Evolutionary conservation across 768 basidiomycete genomes (phyloP).

Genomic region (Coprinopsis sp.): DNA sequence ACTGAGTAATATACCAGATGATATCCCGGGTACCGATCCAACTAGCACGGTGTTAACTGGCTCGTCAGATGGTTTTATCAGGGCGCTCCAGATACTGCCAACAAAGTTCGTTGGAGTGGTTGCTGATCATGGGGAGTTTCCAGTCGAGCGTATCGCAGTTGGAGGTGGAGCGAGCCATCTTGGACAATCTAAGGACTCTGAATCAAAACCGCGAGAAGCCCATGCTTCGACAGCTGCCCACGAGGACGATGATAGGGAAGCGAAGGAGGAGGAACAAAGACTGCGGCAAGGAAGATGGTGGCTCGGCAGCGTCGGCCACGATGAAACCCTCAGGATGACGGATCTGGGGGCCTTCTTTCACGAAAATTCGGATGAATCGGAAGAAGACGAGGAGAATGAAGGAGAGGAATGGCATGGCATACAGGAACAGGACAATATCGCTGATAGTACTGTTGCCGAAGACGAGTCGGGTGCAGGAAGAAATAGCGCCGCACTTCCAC

Average conservation of each 20-base stretch:
- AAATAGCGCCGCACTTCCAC: background rate
- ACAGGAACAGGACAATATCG: too few species aligned
- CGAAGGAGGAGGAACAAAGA: conserved; percentile 14
- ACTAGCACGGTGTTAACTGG: conserved; percentile 78
- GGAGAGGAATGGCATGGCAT: conserved; percentile 2
- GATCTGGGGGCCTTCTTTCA: conserved; percentile 74
- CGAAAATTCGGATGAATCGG: conserved; percentile 28
- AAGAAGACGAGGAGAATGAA: conserved; percentile 22
- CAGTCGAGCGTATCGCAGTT: conserved; percentile 81
- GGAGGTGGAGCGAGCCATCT: conserved; percentile 33
- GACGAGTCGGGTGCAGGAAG: background rate
- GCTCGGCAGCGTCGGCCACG: conserved; percentile 92
- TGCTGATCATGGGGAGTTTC: conserved; percentile 88
- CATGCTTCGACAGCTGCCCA: conserved; percentile 15
- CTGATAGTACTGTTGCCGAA: too few species aligned
- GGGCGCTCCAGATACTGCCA: conserved; percentile 83
- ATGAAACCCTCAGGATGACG: conserved; percentile 80
- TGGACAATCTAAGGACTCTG: conserved; percentile 18
- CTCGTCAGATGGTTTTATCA: conserved; percentile 86
- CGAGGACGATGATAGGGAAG: conserved; percentile 16
- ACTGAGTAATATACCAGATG: conserved; percentile 65
- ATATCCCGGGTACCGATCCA: conserved; percentile 56
- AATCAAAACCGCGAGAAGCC: conserved; percentile 10
- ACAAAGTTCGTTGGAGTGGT: conserved; percentile 88
- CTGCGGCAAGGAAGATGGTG: conserved; percentile 45